Conservation (phyloP, 2,329 filamentous ascomycete genomes). For the Penicillium sp. region DNA sequence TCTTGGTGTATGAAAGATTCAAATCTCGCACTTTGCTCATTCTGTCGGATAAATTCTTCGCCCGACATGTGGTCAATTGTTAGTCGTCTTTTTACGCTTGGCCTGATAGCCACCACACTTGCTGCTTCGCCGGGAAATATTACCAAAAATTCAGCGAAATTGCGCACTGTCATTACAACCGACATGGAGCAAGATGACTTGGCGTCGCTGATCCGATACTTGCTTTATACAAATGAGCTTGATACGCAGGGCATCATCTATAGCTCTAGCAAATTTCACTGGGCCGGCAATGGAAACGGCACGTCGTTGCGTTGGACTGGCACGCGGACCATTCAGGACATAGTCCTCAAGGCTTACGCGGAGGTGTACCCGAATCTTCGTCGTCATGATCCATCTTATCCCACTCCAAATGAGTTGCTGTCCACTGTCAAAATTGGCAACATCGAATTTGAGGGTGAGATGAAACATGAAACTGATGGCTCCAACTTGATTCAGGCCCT, state of each 20-base stretch:
- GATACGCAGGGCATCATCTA: constrained; percentile 27
- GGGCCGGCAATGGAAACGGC: constrained; percentile 24
- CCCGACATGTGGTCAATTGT: no score
- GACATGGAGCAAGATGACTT: constrained; percentile 20
- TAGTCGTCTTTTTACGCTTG: no score
- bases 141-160: background rate
- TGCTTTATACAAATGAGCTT: constrained; percentile 26
- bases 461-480: constrained; percentile 13
- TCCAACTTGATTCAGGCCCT: constrained; percentile 9
- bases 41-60: no score
- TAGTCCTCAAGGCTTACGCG: constrained; percentile 13
- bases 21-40: no score
- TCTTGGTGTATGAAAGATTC: no score
- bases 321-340: constrained; percentile 15
- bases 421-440: constrained; percentile 15
- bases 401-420: constrained; percentile 12
- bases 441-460: constrained; percentile 19
- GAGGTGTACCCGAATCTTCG: constrained; percentile 16
- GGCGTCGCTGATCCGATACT: constrained; percentile 14
- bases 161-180: constrained; percentile 16
- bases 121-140: background rate
- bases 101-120: background rate
- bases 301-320: constrained; percentile 18
- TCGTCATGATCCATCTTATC: constrained; percentile 15
- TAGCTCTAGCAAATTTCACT: constrained; percentile 23